phyloP scores from a whole-genome alignment of 75 land plant genomes.

The Cryptomeria japonica region DNA sequence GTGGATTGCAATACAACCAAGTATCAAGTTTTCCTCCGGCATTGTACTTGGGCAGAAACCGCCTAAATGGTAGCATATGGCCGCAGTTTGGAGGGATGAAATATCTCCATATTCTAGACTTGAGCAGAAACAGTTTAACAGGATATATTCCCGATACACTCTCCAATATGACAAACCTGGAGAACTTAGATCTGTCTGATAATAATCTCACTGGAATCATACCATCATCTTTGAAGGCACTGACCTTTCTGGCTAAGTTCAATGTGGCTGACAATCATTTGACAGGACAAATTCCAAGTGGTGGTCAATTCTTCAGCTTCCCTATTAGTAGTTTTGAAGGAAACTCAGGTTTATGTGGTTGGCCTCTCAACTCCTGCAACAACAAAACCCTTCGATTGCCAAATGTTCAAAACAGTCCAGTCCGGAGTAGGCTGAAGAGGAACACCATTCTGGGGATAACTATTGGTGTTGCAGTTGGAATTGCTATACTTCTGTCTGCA shows the following conservation, averaged over 20 bases:
- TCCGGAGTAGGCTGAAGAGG: slow-evolving; percentile 15
- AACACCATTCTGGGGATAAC: slow-evolving; percentile 45
- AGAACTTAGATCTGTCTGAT: slow-evolving; percentile 40
- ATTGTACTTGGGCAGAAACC: slow-evolving; percentile 44
- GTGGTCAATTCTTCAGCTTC: slow-evolving; percentile 44
- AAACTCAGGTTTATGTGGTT: slow-evolving; percentile 36
- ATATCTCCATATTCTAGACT: slow-evolving; percentile 27
- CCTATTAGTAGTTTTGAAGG: slow-evolving; percentile 32
- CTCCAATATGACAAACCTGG: slow-evolving; percentile 24
- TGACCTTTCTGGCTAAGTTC: slow-evolving; percentile 40
- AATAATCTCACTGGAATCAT: slow-evolving; percentile 41
- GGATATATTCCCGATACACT: slow-evolving; percentile 38
- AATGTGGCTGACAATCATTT: slow-evolving; percentile 46
- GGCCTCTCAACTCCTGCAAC: slow-evolving; percentile 8
- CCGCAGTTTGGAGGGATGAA: slow-evolving; percentile 32
- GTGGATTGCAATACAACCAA: slow-evolving; percentile 49
- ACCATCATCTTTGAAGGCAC: slow-evolving; percentile 29
- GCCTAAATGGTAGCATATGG: slow-evolving; percentile 50
- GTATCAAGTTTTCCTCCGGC: slow-evolving; percentile 51
- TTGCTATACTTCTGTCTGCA: slow-evolving; percentile 37
- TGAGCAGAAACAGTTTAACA: slow-evolving; percentile 32
- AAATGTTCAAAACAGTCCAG: neutral
- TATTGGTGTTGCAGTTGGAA: slow-evolving; percentile 35
- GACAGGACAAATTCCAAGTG: slow-evolving; percentile 31
- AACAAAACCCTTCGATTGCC: neutral